These are phyloP conservation scores for Alternaria gansuensis DNA, from an alignment of 2,329 filamentous ascomycete species.

Conservation along the genomic window DNA sequence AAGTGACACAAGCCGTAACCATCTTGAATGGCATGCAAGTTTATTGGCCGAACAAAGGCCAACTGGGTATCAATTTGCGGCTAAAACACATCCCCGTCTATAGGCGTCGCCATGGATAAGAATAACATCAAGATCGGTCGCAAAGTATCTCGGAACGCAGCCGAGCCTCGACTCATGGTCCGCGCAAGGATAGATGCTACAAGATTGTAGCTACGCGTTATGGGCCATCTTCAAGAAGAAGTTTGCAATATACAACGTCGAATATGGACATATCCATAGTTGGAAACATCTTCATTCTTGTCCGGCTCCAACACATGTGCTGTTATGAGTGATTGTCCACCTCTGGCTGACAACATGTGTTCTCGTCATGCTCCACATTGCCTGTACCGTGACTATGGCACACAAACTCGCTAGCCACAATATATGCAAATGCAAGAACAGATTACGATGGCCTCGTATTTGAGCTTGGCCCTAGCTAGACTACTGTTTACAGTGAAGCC, in stretches of 20 bases:
- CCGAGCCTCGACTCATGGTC: constrained; percentile 5
- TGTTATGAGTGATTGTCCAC: neutral
- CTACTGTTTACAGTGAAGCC: constrained; percentile 14
- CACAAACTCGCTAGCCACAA: constrained; percentile 16
- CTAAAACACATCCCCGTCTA: constrained; percentile 32
- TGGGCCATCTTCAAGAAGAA: neutral
- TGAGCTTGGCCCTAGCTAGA: constrained; percentile 15
- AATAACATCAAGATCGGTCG: constrained; percentile 32
- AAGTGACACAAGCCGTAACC: neutral
- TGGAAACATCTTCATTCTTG: neutral
- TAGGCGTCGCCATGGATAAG: constrained; percentile 24
- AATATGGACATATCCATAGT: neutral
- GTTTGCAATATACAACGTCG: neutral
- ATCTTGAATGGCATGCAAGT: neutral
- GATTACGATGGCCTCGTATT: constrained; percentile 23
- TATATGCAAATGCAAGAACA: constrained; percentile 19
- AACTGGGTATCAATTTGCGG: constrained; percentile 37
- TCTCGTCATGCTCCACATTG: neutral
- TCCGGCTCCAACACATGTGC: neutral
- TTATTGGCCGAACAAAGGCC: constrained; percentile 23
- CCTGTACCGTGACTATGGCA: constrained; percentile 9
- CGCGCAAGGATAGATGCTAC: neutral
- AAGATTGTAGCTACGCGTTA: neutral
- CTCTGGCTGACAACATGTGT: neutral
- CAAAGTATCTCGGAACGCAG: constrained; percentile 16